Evolutionary conservation across 1,284 basidiomycete species (phyloP).

Genomic region (Lignosus rhinocerotis): DNA sequence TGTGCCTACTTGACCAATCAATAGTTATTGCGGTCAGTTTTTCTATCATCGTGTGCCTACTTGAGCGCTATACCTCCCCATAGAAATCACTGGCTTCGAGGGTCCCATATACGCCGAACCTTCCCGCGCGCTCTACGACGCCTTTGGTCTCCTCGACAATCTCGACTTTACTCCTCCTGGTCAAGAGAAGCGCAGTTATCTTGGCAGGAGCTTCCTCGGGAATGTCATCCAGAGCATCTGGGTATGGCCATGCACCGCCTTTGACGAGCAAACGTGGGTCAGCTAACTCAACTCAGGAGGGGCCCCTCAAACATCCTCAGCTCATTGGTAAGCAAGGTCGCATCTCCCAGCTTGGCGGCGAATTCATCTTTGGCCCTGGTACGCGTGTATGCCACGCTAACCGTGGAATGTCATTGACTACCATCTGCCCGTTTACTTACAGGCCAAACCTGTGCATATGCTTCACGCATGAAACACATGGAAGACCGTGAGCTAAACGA

Average conservation of each 20-base stretch:
- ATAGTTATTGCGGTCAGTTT: slow-evolving; percentile 36
- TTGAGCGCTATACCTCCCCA: not conserved
- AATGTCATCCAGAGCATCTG: slow-evolving; percentile 46
- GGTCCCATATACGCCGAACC: slow-evolving; percentile 62
- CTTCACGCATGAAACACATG: slow-evolving; percentile 58
- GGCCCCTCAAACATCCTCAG: slow-evolving; percentile 45
- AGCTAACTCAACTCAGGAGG: slow-evolving; percentile 30
- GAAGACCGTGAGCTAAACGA: slow-evolving; percentile 54
- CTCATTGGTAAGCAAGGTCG: slow-evolving; percentile 61
- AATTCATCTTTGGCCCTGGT: slow-evolving; percentile 63
- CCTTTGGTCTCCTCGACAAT: slow-evolving; percentile 52
- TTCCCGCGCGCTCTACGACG: slow-evolving; percentile 49
- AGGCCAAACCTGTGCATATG: slow-evolving; percentile 45
- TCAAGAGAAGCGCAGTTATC: slow-evolving; percentile 48
- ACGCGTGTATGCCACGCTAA: slow-evolving; percentile 2
- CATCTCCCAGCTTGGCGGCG: slow-evolving; percentile 59
- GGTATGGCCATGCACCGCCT: slow-evolving; percentile 35
- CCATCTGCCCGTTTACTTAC: not conserved
- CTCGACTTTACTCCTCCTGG: slow-evolving; percentile 46
- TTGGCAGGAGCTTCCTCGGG: slow-evolving; percentile 34
- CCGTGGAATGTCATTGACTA: not conserved
- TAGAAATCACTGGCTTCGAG: slow-evolving; percentile 50
- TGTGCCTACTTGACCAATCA: not conserved
- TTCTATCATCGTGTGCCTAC: not conserved
- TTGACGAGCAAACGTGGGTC: not conserved